Evolutionary conservation across 2,329 filamentous ascomycete species (phyloP).

Genomic region (Corinectria fuckeliana): DNA sequence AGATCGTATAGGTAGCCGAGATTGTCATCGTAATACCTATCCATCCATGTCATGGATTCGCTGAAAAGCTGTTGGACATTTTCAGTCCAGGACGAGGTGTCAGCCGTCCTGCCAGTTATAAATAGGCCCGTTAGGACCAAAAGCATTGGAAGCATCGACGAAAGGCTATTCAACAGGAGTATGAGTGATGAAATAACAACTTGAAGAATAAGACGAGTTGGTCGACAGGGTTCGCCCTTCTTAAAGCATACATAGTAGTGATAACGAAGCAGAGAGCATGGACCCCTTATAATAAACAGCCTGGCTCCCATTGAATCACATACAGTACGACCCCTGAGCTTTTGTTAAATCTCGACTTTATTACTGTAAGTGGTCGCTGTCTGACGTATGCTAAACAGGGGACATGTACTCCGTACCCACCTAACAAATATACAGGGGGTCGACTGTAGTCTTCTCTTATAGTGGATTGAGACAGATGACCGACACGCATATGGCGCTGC

Average conservation of each 20-base stretch:
- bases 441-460: not conserved
- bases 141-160: not conserved
- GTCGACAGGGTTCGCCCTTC: not conserved
- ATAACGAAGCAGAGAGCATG: not conserved
- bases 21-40: constrained; percentile 58
- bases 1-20: constrained; percentile 62
- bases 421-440: no score
- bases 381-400: no score
- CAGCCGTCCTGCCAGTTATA: not conserved
- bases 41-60: constrained; percentile 50
- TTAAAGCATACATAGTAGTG: not conserved
- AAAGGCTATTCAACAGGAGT: not conserved
- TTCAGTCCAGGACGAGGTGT: not conserved
- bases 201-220: not conserved
- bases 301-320: not conserved
- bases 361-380: no score
- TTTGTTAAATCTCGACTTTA: no score
- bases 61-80: constrained; percentile 18
- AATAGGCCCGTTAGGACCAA: not conserved
- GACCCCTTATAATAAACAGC: not conserved
- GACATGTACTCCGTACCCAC: no score
- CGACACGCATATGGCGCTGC: not conserved
- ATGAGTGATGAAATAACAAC: not conserved
- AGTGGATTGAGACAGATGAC: not conserved
- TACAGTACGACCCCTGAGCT: no score